phyloP scores from a whole-genome alignment of 176 grass and related monocot species.

The Thinopyrum elongatum region DNA sequence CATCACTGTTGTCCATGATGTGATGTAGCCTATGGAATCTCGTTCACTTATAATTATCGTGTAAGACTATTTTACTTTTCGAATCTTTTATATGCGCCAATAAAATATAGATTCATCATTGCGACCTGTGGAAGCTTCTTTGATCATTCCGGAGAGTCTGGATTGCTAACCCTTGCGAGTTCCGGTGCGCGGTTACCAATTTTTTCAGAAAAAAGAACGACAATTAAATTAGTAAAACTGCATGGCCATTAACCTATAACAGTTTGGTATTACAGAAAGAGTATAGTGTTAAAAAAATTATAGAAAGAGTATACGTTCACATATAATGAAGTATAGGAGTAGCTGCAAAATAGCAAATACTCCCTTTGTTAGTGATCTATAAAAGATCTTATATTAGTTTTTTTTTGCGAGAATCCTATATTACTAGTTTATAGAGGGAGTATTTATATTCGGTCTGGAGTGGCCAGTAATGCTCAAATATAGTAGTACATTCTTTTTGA shows the following conservation, averaged over 20 bases:
- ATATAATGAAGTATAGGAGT: not conserved
- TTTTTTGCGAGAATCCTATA: no score
- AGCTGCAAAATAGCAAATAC: no score
- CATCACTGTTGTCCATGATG: not conserved
- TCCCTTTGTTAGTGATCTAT: no score
- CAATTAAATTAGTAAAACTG: no score
- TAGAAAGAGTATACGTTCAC: not conserved
- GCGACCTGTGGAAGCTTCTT: not conserved
- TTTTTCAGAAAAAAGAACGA: no score
- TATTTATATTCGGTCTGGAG: no score
- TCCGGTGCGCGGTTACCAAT: not conserved
- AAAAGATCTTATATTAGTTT: no score
- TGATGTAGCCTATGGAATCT: not conserved
- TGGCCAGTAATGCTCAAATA: not conserved
- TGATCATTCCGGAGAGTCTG: not conserved
- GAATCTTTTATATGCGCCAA: slow-evolving; percentile 5
- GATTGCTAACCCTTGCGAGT: not conserved
- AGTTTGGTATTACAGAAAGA: not conserved
- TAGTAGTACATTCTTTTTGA: not conserved
- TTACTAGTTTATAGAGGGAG: no score
- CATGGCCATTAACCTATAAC: not conserved
- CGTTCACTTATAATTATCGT: not conserved
- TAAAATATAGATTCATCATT: not conserved
- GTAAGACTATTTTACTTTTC: not conserved
- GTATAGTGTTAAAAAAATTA: no score